phyloP scores from a whole-genome alignment of 179 eudicot genomes.

The Gypsophila paniculata region DNA sequence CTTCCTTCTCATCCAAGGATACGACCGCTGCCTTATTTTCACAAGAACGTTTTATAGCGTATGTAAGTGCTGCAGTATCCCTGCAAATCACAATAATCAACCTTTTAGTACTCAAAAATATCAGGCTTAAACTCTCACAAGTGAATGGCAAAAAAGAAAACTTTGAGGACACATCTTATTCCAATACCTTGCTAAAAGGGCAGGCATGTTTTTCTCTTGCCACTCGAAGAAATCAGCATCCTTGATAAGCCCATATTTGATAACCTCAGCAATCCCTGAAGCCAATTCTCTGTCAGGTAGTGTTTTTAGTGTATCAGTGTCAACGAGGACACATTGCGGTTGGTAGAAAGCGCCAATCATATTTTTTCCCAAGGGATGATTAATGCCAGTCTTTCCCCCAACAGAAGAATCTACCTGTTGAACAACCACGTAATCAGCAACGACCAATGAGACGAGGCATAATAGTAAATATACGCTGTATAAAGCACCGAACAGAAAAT shows the following conservation, averaged over 20 bases:
- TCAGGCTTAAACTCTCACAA: background rate
- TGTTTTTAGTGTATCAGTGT: conserved; percentile 78
- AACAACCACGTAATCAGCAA: conserved; percentile 15
- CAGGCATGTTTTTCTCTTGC: conserved; percentile 87
- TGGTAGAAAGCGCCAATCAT: conserved; percentile 96
- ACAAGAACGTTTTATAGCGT: conserved; percentile 97
- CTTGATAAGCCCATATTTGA: conserved; percentile 88
- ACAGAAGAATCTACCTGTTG: conserved; percentile 99
- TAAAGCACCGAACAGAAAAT: background rate
- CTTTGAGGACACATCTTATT: conserved; percentile 1
- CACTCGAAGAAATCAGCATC: conserved; percentile 92
- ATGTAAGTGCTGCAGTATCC: conserved; percentile 75
- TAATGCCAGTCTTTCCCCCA: conserved; percentile 97
- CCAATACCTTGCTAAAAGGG: conserved; percentile 71
- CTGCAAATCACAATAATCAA: conserved; percentile 37
- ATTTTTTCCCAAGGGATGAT: conserved; percentile 85
- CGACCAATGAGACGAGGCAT: background rate
- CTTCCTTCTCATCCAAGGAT: conserved; percentile 89
- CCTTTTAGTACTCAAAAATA: conserved; percentile 1
- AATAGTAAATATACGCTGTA: background rate
- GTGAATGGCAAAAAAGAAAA: background rate
- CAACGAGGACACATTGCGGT: conserved; percentile 93
- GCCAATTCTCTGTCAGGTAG: conserved; percentile 93
- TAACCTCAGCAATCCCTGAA: conserved; percentile 91
- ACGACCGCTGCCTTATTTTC: conserved; percentile 98